Conservation (phyloP, 495 filamentous ascomycete genomes). For the Talaromyces nanjingensis region DNA sequence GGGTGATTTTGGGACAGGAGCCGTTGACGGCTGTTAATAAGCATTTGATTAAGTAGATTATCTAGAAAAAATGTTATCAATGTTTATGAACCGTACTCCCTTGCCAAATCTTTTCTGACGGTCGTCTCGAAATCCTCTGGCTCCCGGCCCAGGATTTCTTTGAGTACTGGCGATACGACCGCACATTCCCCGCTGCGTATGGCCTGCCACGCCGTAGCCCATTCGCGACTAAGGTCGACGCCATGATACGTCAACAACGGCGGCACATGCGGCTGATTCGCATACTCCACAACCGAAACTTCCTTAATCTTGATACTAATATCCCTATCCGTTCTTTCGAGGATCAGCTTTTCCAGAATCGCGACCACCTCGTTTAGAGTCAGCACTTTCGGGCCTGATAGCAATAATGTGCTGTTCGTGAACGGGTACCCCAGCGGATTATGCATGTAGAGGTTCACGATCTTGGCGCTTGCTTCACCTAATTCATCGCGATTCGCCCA, state of each 20-base stretch:
- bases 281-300: slow-evolving; percentile 38
- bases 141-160: slow-evolving; percentile 30
- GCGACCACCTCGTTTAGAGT: slow-evolving; percentile 33
- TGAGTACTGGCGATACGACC: slow-evolving; percentile 22
- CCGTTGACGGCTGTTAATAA: background rate
- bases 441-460: slow-evolving; percentile 25
- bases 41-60: background rate
- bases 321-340: slow-evolving; percentile 15
- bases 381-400: slow-evolving; percentile 33
- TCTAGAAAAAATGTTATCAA: background rate
- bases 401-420: slow-evolving; percentile 27
- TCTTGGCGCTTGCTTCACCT: slow-evolving; percentile 38
- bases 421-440: slow-evolving; percentile 19
- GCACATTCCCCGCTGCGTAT: slow-evolving; percentile 35
- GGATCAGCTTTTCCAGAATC: slow-evolving; percentile 21
- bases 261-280: slow-evolving; percentile 22
- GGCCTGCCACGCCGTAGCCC: slow-evolving; percentile 37
- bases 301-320: slow-evolving; percentile 14
- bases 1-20: background rate
- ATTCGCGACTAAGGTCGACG: slow-evolving; percentile 18
- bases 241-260: slow-evolving; percentile 21
- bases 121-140: slow-evolving; percentile 29
- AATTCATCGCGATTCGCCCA: slow-evolving; percentile 48
- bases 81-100: background rate
- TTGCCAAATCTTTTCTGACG: slow-evolving; percentile 4